Evolutionary conservation across 495 filamentous ascomycete species (phyloP).

Genomic region (Pyronema domesticum): DNA sequence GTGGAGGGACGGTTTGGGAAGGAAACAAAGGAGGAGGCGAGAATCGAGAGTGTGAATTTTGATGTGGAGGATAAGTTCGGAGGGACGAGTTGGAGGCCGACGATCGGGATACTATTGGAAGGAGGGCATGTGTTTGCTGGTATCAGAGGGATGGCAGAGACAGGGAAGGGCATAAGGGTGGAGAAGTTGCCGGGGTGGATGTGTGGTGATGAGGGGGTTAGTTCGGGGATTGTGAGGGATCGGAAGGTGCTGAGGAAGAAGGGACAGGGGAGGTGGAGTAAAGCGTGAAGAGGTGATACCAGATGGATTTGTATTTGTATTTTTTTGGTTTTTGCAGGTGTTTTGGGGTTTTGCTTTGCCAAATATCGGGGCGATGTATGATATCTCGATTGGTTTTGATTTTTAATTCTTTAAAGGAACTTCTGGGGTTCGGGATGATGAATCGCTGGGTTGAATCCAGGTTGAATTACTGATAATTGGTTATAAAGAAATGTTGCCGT

Average conservation of each 20-base stretch:
- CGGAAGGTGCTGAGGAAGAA: slow-evolving; percentile 28
- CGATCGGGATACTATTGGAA: slow-evolving; percentile 47
- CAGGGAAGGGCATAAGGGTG: slow-evolving; percentile 48
- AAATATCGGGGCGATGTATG: no score
- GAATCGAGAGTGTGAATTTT: slow-evolving; percentile 2
- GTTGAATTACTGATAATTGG: no score
- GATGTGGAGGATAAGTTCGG: not conserved
- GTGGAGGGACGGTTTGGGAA: not conserved
- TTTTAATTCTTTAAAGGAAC: no score
- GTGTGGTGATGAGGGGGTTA: slow-evolving; percentile 72
- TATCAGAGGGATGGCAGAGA: slow-evolving; percentile 54
- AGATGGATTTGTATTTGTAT: not conserved
- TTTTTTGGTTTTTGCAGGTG: not conserved
- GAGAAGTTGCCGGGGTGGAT: slow-evolving; percentile 75
- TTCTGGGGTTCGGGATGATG: no score
- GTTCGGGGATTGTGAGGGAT: slow-evolving; percentile 44
- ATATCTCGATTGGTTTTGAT: no score
- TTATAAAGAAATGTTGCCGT: no score
- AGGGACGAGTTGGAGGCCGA: slow-evolving; percentile 34
- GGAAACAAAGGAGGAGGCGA: not conserved
- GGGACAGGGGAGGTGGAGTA: slow-evolving; percentile 1
- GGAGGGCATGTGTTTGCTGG: slow-evolving; percentile 71
- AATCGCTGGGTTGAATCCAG: no score
- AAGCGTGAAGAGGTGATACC: slow-evolving; percentile 1
- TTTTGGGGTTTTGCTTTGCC: no score